Percentiles rank a stretch among this genome's conserved stretches.
These are phyloP conservation scores for Aspergillus caelatus DNA, from an alignment of 2,329 filamentous ascomycete genomes.

Conservation along the genomic window DNA sequence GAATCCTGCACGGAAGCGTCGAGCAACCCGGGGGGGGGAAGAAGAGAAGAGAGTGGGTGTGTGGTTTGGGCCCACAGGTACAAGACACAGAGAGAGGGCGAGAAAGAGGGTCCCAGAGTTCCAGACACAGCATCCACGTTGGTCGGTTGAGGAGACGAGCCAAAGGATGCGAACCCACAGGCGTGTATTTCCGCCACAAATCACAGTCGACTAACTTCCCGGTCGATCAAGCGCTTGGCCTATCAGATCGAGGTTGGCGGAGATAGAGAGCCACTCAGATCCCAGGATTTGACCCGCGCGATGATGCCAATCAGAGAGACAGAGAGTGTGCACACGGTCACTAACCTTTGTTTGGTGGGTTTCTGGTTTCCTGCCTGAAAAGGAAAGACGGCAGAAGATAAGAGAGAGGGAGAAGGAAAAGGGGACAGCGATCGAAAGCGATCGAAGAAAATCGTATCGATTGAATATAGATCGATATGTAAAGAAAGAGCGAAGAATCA, in stretches of 20 bases:
- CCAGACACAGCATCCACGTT: conserved; percentile 7
- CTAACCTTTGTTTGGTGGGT: neutral
- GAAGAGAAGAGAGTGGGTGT: too few species aligned
- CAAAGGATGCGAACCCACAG: conserved; percentile 3
- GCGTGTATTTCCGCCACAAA: conserved; percentile 8
- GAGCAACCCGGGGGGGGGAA: neutral
- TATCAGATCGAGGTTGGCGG: neutral
- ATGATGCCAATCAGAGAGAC: neutral
- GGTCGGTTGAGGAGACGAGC: conserved; percentile 4
- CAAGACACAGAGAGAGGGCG: neutral
- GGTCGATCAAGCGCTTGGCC: conserved; percentile 6
- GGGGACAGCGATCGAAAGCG: too few species aligned
- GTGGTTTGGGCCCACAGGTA: conserved; percentile 3
- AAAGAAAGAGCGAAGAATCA: neutral
- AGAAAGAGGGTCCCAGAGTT: conserved; percentile 1
- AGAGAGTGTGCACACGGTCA: neutral
- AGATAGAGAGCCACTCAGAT: conserved; percentile 5
- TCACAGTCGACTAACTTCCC: conserved; percentile 5
- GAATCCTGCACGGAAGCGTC: conserved; percentile 8
- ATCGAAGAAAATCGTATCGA: neutral
- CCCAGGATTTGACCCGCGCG: neutral
- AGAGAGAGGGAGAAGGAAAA: neutral
- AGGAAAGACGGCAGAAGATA: neutral
- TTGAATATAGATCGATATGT: neutral
- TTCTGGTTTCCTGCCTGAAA: neutral